Percentiles rank a stretch among this genome's conserved stretches.
Conservation (phyloP, 2,329 filamentous ascomycete species). For the Trichoderma simmonsii region DNA sequence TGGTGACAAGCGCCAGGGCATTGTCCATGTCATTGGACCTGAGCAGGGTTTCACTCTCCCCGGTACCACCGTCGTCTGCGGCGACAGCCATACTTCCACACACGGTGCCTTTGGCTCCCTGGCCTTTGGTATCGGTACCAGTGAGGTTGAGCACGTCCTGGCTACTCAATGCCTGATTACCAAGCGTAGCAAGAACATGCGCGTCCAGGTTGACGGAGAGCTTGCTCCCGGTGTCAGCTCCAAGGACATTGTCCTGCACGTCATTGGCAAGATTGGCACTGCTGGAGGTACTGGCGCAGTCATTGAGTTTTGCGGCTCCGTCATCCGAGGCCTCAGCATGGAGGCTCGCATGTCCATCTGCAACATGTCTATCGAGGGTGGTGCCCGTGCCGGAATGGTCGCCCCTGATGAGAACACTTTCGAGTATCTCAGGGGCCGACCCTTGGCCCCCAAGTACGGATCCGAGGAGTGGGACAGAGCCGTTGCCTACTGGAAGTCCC, state of each 20-base stretch:
- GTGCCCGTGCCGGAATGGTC: slow-evolving; percentile 93
- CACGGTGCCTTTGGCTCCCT: slow-evolving; percentile 95
- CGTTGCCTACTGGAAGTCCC: slow-evolving; percentile 78
- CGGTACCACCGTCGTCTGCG: slow-evolving; percentile 93
- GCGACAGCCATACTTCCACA: slow-evolving; percentile 96
- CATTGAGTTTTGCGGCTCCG: slow-evolving; percentile 95
- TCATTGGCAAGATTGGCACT: slow-evolving; percentile 91
- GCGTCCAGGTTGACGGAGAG: slow-evolving; percentile 89
- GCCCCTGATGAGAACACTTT: slow-evolving; percentile 93
- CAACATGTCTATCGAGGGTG: slow-evolving; percentile 98
- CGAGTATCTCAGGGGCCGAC: slow-evolving; percentile 88
- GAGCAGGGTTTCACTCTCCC: slow-evolving; percentile 98
- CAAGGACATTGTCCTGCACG: slow-evolving; percentile 91
- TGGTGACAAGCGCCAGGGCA: slow-evolving; percentile 93
- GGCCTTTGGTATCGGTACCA: slow-evolving; percentile 96
- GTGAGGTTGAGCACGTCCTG: slow-evolving; percentile 96
- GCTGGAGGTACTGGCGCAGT: slow-evolving; percentile 92
- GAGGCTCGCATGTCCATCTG: slow-evolving; percentile 99
- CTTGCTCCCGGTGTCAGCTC: slow-evolving; percentile 88
- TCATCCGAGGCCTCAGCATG: slow-evolving; percentile 86
- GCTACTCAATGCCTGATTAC: slow-evolving; percentile 95
- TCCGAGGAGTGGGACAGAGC: slow-evolving; percentile 89
- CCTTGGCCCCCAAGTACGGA: slow-evolving; percentile 79
- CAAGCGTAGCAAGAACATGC: slow-evolving; percentile 97
- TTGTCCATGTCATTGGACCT: slow-evolving; percentile 96